Base-by-base conservation (phyloP, 1,284 basidiomycete species). In the Apiotrichum akiyoshidainum region DNA sequence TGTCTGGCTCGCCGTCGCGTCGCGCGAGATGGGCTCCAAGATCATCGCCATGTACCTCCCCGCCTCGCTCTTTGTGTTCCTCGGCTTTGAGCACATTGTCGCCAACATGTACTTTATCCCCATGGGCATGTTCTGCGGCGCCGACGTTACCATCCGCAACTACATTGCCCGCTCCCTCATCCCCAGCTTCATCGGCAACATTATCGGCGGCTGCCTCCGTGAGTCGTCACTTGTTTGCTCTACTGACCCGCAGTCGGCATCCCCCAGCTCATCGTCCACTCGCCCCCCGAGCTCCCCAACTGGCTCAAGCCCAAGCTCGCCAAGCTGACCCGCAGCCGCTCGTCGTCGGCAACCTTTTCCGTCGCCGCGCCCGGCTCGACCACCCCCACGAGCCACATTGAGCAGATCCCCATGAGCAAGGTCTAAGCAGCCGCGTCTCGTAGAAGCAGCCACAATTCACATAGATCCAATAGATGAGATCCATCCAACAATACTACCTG, bases 61-160 rank as follows among this genome's bases (percentile, higher is more conserved):
- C 12, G 70, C 75, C 48, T 68, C 70, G 42, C 62, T 70, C 41
- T 77, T 76, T 50, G 73, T 77, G 16, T 60, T 73, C 44, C 60
- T 66, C 50, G 63, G 68, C 3, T 75, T 70, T 53, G 74, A 78
- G 53, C 75, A 78, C 63, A 73, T 78, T 34, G 70, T 73, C 12
- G 40, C 40, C 26, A 31, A 31, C 26, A 31, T 31, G 26, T 31
- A 31, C 26, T 31, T 31, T 31, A 31, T 31, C 26, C 26, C 26
- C 26, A 31, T 31, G 26, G 26, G 26, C 26, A 31, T 31, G 11
- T 9, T 75, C 70, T 60, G 60, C 21, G 52, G 57, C 26, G 26
- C 26, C 26, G 26, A 31, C 26, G 26, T 31, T 7, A 31, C 4
- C 26, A 60, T 5, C 40, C 5, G 10, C 21, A 52, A 58, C 42